These are phyloP conservation scores for Aspergillus aculeatinus DNA, from an alignment of 2,329 filamentous ascomycete genomes.

Conservation along the genomic window DNA sequence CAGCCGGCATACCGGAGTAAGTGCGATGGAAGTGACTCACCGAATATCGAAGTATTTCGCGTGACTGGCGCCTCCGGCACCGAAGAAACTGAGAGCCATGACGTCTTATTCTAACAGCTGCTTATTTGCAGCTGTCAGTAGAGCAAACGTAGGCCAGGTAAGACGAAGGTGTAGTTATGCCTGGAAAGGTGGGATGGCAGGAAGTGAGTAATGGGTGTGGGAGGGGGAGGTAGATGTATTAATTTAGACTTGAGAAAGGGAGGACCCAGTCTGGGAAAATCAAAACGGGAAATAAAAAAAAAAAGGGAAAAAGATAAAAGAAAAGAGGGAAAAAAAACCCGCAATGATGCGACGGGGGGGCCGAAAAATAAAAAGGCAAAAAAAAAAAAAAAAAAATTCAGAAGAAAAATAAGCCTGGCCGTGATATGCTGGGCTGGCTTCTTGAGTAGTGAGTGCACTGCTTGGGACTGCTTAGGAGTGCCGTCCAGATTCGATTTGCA, in stretches of 20 bases:
- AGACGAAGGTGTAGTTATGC: neutral
- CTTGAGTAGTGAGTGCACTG: too few species aligned
- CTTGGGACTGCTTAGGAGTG: too few species aligned
- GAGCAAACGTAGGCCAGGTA: conserved; percentile 2
- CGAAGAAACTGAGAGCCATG: conserved; percentile 50
- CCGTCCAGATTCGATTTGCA: conserved; percentile 42
- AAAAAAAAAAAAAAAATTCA: conserved; percentile 20
- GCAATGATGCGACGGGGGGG: neutral
- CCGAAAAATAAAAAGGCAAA: neutral
- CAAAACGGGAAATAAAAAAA: conserved; percentile 12
- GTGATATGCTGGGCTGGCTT: conserved; percentile 18
- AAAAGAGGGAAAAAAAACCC: conserved; percentile 1
- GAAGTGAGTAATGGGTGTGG: neutral
- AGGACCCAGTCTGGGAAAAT: conserved; percentile 1
- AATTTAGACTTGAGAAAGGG: conserved; percentile 1
- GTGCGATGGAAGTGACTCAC: conserved; percentile 30
- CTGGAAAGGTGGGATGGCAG: neutral
- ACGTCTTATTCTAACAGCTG: conserved; percentile 20
- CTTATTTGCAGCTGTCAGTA: conserved; percentile 20
- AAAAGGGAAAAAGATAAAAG: conserved; percentile 12
- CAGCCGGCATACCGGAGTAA: conserved; percentile 11
- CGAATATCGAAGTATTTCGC: conserved; percentile 53
- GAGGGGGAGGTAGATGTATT: conserved; percentile 3
- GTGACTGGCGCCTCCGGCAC: conserved; percentile 42
- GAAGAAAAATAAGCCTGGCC: conserved; percentile 22